phyloP scores from a whole-genome alignment of 768 basidiomycete species.

The Boletus reticulatus region DNA sequence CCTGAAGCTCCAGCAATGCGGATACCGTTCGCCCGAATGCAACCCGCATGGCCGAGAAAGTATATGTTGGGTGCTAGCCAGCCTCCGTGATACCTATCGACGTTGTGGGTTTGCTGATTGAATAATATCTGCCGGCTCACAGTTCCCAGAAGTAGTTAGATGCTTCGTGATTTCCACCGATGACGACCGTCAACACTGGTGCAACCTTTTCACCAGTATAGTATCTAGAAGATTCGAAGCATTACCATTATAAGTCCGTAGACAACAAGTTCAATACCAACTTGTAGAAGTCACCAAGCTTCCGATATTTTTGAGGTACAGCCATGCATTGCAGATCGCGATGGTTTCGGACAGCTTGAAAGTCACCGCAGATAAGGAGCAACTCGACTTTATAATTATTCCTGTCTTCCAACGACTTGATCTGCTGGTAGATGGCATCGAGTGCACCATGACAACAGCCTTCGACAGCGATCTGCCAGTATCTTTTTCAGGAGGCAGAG shows the following conservation, averaged over 20 bases:
- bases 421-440: conserved; percentile 79
- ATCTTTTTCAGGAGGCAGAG: conserved; percentile 3
- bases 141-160: conserved; percentile 97
- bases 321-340: conserved; percentile 89
- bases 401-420: conserved; percentile 57
- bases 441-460: conserved; percentile 95
- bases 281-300: conserved; percentile 83
- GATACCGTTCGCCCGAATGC: conserved; percentile 82
- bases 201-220: conserved; percentile 83
- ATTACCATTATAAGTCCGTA: not conserved
- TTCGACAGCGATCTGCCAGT: conserved; percentile 74
- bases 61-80: conserved; percentile 98
- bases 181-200: conserved; percentile 86
- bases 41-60: conserved; percentile 90
- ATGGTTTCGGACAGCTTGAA: conserved; percentile 86
- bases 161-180: conserved; percentile 98
- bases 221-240: conserved; percentile 50
- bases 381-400: conserved; percentile 74
- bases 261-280: conserved; percentile 27
- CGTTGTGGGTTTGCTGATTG: conserved; percentile 1
- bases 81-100: conserved; percentile 84
- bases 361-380: conserved; percentile 94
- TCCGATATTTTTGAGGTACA: conserved; percentile 84
- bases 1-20: conserved; percentile 91
- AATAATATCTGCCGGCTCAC: conserved; percentile 43